Base-by-base conservation (phyloP, 2,329 filamentous ascomycete species). In the Diaporthe australafricana region DNA sequence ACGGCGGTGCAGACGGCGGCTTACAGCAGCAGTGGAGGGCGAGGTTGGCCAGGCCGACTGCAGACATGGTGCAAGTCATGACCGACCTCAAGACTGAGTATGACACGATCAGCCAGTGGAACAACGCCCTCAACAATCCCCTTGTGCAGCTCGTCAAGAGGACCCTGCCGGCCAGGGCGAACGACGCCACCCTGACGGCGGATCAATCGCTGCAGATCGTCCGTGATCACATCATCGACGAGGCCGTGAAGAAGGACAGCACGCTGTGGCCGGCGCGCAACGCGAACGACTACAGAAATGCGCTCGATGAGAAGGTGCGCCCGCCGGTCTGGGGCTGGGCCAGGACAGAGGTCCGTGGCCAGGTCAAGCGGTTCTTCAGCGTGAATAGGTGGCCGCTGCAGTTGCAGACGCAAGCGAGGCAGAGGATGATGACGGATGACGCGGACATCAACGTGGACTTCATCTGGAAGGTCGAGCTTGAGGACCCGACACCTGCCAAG, bases 321-420 rank as follows among this genome's bases (percentile, higher is more conserved):
- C 79, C 83, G 69, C 74, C 78, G 5, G 72, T 81, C 63, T 84
- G 82, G 82, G 79, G 80, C 73, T 83, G 81, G 79, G 82, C 79
- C 7, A 52, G 70, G 42, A 72, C 76, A 1, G 53, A 55, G 22
- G 76, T 78, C 9, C 75, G 75, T 20, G 77, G 77, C 14, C 30
- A n/a, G 52, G 62, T 75, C 66, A 76, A 74, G 56, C 74, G 76
- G 7, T 88, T 82, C 76, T 88, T 86, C 78, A 77, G 79, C 73
- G 77, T 88, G 55, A 80, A 84, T 75, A 82, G 85, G 48, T 89
- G 87, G 87, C 86, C 86, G 45, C 53, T 84, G 25, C 75, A 82
- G 32, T 76, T 84, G 67, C 84, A 87, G 74, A 77, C 72, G 8
- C 65, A 77, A 30, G 74, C 76, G 27, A 77, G 74, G n/a, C 79